Evolutionary conservation across 306 rosid genomes (phyloP), one percentile per base, ranked within the genome.

Genomic region (Pyrus bretschneideri): DNA sequence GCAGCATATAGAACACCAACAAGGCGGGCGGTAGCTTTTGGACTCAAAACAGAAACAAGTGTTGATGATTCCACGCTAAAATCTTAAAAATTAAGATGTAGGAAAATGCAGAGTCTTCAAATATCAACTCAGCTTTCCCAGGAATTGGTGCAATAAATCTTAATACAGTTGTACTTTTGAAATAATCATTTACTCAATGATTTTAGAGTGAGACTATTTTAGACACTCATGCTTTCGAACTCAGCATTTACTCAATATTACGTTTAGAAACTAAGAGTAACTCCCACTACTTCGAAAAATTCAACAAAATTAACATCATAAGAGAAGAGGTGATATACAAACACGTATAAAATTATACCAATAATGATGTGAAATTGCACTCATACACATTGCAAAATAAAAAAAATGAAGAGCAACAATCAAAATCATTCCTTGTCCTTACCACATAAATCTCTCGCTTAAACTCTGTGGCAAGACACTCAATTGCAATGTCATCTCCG

Each of bases 401-500:
- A 38, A 35, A 38, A 38, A 7, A 38, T 38, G 42, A 9, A 38
- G 42, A 38, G 42, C 42, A 38, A 7, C 51, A 78, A 67, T 65
- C 57, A 65, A 51, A 54, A 69, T 0, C 45, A 42, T 42, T 42
- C 12, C 21, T 11, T 44, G n/a, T 76, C 52, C 92, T 88, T 86
- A 95, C 99, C 91, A 95, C 99, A 74, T 83, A 95, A 3, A 95
- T 89, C 81, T 95, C 99, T 46, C 99, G 91, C 80, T 90, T 88
- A 84, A 95, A 95, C 85, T 95, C 97, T 4, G 97, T 95, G 25
- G 99, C 97, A 73, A 95, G 99, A 79, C 99, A 95, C 78, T 92
- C 97, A n/a, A 92, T 95, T 42, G 99, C 99, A 72, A 92, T 90
- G 77, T 95, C 99, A 77, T 95, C 99, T 9, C 99, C 99, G 55